phyloP scores from a whole-genome alignment of 371 early-diverging fungal genomes.

The Lichtheimia corymbifera region DNA sequence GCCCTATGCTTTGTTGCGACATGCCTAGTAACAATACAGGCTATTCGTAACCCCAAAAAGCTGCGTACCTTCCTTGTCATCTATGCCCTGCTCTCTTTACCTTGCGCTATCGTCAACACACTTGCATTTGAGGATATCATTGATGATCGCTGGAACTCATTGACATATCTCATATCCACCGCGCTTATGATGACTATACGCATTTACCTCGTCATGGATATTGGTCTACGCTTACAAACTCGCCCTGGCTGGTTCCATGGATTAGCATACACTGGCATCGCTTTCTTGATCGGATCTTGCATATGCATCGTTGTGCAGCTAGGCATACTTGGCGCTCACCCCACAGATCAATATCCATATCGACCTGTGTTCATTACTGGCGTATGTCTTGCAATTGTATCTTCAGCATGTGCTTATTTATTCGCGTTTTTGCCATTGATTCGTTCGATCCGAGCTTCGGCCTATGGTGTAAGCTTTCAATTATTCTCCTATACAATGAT shows the following conservation, averaged over 20 bases:
- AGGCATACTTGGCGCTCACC: conserved; percentile 4
- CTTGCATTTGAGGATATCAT: conserved; percentile 4
- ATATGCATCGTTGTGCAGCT: conserved; percentile 10
- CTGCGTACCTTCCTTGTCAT: conserved; percentile 2
- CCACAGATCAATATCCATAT: conserved; percentile 10
- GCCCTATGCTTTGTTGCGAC: background rate
- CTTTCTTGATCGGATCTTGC: conserved; percentile 3
- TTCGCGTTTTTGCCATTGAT: conserved; percentile 17
- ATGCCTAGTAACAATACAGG: conserved; percentile 7
- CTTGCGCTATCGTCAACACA: conserved; percentile 15
- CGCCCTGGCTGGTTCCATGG: conserved; percentile 8
- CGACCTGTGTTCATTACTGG: conserved; percentile 15
- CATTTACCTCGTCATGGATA: conserved; percentile 20
- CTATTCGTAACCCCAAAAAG: conserved; percentile 14
- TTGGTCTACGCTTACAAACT: conserved; percentile 13
- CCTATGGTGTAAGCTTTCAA: conserved; percentile 19
- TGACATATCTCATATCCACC: conserved; percentile 15
- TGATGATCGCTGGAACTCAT: conserved; percentile 20
- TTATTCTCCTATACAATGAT: background rate
- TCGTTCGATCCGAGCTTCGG: conserved; percentile 17
- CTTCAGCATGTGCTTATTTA: conserved; percentile 5
- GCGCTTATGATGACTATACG: conserved; percentile 18
- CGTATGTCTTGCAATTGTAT: conserved; percentile 18
- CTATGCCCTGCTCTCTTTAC: conserved; percentile 15
- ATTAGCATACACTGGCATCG: conserved; percentile 4